Evolutionary conservation across 1,284 basidiomycete species (phyloP).

Genomic region (Retiboletus flavoniger): DNA sequence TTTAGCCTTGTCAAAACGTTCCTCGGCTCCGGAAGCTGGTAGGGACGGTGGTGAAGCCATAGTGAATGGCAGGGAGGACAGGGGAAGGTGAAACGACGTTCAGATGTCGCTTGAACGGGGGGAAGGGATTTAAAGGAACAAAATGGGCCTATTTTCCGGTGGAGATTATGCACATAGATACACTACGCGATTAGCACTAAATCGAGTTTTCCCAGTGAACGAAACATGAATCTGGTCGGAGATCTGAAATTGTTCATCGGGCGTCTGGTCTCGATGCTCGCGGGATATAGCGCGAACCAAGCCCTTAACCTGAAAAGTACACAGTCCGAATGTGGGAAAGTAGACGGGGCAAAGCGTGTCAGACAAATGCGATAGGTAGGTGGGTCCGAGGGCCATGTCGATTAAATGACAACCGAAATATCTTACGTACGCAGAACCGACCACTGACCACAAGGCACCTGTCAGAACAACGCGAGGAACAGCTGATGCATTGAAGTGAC

Average conservation of each 20-base stretch:
- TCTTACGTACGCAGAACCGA: conserved; percentile 34
- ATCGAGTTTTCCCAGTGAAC: conserved; percentile 38
- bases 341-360: conserved; percentile 28
- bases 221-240: conserved; percentile 40
- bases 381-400: conserved; percentile 41
- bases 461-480: conserved; percentile 33
- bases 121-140: conserved; percentile 35
- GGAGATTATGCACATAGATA: conserved; percentile 42
- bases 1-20: conserved; percentile 38
- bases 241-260: conserved; percentile 38
- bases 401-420: conserved; percentile 38
- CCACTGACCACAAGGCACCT: conserved; percentile 35
- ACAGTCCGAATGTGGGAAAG: conserved; percentile 36
- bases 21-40: conserved; percentile 24
- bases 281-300: conserved; percentile 37
- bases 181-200: conserved; percentile 41
- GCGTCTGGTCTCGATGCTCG: conserved; percentile 38
- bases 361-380: conserved; percentile 36
- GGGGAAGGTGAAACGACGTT: conserved; percentile 28
- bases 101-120: conserved; percentile 22
- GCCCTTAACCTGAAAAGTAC: conserved; percentile 36
- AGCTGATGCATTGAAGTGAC: conserved; percentile 29
- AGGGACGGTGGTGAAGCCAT: conserved; percentile 31
- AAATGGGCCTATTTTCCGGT: conserved; percentile 32
- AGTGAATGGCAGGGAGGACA: conserved; percentile 19